These are phyloP conservation scores for Entrophospora sp. DNA, from an alignment of 192 early-diverging fungal species.

Conservation along the genomic window DNA sequence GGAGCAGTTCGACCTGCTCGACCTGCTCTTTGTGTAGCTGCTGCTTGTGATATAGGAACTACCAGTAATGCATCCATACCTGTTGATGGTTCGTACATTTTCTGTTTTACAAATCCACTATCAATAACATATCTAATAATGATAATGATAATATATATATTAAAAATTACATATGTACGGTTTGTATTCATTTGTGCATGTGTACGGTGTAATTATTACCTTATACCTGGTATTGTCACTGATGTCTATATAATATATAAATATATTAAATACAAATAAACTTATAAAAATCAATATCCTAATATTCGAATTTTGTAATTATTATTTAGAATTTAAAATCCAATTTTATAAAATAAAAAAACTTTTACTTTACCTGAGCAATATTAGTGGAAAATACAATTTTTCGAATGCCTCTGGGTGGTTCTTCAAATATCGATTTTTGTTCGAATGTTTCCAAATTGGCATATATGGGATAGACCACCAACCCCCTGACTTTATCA, in stretches of 20 bases:
- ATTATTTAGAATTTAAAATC: too few species aligned
- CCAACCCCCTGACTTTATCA: slow-evolving; percentile 31
- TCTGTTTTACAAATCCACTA: slow-evolving; percentile 88
- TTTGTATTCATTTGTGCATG: not conserved
- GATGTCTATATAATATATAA: slow-evolving; percentile 79
- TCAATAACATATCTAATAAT: slow-evolving; percentile 94
- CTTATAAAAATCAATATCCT: too few species aligned
- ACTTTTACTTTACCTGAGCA: slow-evolving; percentile 54
- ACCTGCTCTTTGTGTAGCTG: slow-evolving; percentile 88
- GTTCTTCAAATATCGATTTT: slow-evolving; percentile 79
- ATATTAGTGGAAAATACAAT: slow-evolving; percentile 96
- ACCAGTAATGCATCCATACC: slow-evolving; percentile 91
- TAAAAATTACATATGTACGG: not conserved
- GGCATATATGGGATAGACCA: slow-evolving; percentile 58
- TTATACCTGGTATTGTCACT: slow-evolving; percentile 49
- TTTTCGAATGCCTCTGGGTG: slow-evolving; percentile 65
- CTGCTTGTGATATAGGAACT: slow-evolving; percentile 86
- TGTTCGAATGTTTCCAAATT: slow-evolving; percentile 77
- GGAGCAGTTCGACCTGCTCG: slow-evolving; percentile 90
- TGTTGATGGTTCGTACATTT: slow-evolving; percentile 87
- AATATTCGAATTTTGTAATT: too few species aligned
- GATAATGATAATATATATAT: slow-evolving; percentile 39
- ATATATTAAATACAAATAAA: too few species aligned
- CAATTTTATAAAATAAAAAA: slow-evolving; percentile 3
- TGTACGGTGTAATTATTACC: not conserved